These are phyloP conservation scores for Dipteronia dyeriana DNA, from an alignment of 345 rosid species.

Conservation along the genomic window DNA sequence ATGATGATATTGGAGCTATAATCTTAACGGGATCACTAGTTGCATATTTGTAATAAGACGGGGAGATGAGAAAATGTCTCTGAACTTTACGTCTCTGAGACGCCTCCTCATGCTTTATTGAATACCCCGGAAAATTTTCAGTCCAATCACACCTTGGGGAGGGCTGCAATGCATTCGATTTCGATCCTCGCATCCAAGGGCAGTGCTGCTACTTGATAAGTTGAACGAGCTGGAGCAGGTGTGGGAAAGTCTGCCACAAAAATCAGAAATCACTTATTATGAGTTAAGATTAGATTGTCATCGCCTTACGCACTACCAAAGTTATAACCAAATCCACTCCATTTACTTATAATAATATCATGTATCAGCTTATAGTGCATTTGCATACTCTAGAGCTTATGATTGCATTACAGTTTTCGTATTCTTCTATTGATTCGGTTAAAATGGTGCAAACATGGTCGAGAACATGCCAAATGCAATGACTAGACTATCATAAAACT, in stretches of 20 bases:
- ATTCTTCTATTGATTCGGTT: not conserved
- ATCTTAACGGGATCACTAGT: not conserved
- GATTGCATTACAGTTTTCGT: not conserved
- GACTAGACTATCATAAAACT: slow-evolving; percentile 31
- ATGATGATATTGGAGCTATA: not conserved
- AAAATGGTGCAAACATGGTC: not conserved
- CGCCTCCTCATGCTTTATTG: not conserved
- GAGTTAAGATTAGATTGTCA: not conserved
- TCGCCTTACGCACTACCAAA: not conserved
- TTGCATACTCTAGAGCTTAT: not conserved
- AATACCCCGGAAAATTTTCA: not conserved
- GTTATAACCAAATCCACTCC: not conserved
- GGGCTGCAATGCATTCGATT: slow-evolving; percentile 91
- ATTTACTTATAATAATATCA: not conserved
- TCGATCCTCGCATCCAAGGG: slow-evolving; percentile 86
- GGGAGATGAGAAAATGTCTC: slow-evolving; percentile 1
- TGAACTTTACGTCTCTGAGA: not conserved
- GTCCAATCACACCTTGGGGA: slow-evolving; percentile 19
- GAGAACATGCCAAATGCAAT: not conserved
- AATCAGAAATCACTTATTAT: not conserved
- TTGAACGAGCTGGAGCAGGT: slow-evolving; percentile 85
- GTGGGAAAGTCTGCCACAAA: slow-evolving; percentile 72
- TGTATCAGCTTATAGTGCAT: not conserved
- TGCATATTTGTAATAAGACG: not conserved
- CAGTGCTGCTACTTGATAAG: slow-evolving; percentile 94